Conservation (phyloP, 768 basidiomycete genomes). For the Mycena polygramma region DNA sequence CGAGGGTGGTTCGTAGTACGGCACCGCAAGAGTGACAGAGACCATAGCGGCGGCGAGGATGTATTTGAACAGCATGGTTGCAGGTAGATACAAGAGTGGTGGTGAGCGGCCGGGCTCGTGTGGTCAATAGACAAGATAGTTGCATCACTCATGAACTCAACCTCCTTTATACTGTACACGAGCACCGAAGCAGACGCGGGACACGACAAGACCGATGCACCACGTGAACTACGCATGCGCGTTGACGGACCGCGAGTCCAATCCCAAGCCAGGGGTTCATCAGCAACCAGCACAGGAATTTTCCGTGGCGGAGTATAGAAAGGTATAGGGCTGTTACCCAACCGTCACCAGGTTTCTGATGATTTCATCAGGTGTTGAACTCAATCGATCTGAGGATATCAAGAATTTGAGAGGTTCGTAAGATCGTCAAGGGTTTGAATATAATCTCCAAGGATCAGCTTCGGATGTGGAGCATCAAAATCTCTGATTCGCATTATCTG, state of each 20-base stretch:
- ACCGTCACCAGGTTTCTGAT: background rate
- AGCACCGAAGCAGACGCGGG: background rate
- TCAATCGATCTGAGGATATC: background rate
- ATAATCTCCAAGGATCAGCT: too few species aligned
- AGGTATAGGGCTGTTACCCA: background rate
- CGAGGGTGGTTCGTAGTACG: slow-evolving; percentile 6
- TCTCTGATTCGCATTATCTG: too few species aligned
- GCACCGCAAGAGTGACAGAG: slow-evolving; percentile 2
- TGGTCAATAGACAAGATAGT: background rate
- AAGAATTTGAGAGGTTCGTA: background rate
- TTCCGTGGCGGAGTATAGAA: background rate
- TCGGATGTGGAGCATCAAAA: too few species aligned
- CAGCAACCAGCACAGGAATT: background rate
- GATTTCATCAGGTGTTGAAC: background rate
- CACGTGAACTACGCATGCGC: slow-evolving; percentile 6
- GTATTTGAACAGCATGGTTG: slow-evolving; percentile 12
- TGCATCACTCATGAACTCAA: background rate
- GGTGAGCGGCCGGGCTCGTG: background rate
- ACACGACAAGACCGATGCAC: background rate
- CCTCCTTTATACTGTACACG: background rate
- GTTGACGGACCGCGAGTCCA: background rate
- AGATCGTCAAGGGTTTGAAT: too few species aligned
- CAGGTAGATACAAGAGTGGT: background rate
- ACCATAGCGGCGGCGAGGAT: slow-evolving; percentile 1
- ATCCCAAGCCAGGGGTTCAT: background rate